Evolutionary conservation across 2,329 filamentous ascomycete genomes (phyloP), one percentile per base, ranked within the genome.

Genomic region (Ophiocordyceps camponoti-floridani): DNA sequence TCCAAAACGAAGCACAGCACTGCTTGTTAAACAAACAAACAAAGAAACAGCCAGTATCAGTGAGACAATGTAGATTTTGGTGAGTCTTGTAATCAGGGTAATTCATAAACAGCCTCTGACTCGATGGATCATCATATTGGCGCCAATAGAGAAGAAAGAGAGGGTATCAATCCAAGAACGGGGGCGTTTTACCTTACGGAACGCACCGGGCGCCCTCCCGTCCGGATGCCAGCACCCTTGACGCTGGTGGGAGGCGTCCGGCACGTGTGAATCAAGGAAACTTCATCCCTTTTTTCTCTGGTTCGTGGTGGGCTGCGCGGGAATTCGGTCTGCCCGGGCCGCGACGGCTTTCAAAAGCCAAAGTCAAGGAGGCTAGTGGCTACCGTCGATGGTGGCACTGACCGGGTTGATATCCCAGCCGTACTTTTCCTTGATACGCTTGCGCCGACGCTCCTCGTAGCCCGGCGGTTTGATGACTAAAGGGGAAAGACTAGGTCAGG

Each of bases 381-480:
- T 64, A 47, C 61, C 62, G 45, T 75, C 66, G 51, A 63, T 60
- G 42, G 63, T 65, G 40, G 72, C 68, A 47, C 63, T 72, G 52
- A 80, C 75, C 45, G 78, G 73, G 56, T 81, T 75, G 57, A 94
- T 79, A 52, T 94, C 86, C 56, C 93, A 76, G 47, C 87, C 86
- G 57, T 94, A 94, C 62, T 79, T 84, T 64, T 86, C 80, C 73
- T 84, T 80, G 62, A 95, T 73, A 54, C 84, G 75, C 67, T 87
- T 71, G 52, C 77, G 76, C 62, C 88, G 79, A 62, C 88, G 73
- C 69, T 94, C 84, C 54, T 84, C 82, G 59, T 91, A 94, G 44
- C 85, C 85, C 14, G 83, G 79, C 38, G 75, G 82, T 53, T 80
- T 73, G 54, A 94, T 85, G 45, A 83, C 87, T 94, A 53, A 18